Evolutionary conservation across 1,139 yeast genomes (phyloP).

Genomic region (Blastobotrys elegans): DNA sequence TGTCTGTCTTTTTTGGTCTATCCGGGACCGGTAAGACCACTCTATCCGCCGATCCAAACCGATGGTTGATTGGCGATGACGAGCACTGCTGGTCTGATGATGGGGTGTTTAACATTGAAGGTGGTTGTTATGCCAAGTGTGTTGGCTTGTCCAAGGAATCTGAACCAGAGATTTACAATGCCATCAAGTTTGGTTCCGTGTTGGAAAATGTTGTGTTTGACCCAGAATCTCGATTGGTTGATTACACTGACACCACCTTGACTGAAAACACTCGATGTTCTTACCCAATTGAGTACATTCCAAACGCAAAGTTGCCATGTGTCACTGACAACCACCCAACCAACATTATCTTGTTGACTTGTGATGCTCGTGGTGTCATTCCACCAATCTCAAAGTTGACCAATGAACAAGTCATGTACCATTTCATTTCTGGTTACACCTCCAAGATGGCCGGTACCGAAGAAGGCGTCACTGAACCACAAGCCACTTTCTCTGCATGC

Average conservation of each 20-base stretch:
- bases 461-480: slow-evolving; percentile 98
- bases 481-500: slow-evolving; percentile 97
- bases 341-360: slow-evolving; percentile 86
- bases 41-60: slow-evolving; percentile 91
- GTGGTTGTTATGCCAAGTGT: slow-evolving; percentile 99
- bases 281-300: slow-evolving; percentile 95
- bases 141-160: slow-evolving; percentile 83
- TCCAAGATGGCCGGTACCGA: slow-evolving; percentile 99
- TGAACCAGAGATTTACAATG: slow-evolving; percentile 97
- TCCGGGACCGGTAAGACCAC: slow-evolving; percentile 99
- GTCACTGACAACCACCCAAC: slow-evolving; percentile 85
- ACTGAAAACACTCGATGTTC: slow-evolving; percentile 98
- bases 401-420: slow-evolving; percentile 97
- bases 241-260: slow-evolving; percentile 72
- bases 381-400: slow-evolving; percentile 96
- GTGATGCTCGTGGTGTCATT: slow-evolving; percentile 97
- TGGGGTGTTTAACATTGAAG: slow-evolving; percentile 98
- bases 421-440: slow-evolving; percentile 96
- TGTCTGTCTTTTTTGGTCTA: slow-evolving; percentile 91
- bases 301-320: slow-evolving; percentile 95
- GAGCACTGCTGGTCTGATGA: slow-evolving; percentile 99
- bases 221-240: slow-evolving; percentile 72
- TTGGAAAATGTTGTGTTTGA: slow-evolving; percentile 92
- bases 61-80: slow-evolving; percentile 94
- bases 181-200: slow-evolving; percentile 90